Evolutionary conservation across 495 filamentous ascomycete genomes (phyloP), one percentile per base, ranked within the genome.

Genomic region (Penicillium flavigenum): DNA sequence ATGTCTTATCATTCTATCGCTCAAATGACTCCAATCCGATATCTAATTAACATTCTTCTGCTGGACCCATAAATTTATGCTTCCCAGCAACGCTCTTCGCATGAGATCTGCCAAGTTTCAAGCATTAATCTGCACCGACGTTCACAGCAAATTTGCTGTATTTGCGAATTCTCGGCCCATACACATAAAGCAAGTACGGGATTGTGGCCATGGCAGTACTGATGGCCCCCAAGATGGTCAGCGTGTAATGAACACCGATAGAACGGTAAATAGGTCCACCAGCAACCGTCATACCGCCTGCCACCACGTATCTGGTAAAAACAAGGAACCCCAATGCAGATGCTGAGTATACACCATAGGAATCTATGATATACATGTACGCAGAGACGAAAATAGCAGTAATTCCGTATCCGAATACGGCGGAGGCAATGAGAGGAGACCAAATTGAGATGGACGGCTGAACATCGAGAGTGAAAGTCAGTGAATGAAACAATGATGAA

Each of bases 281-380:
- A 7, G 72, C 75, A 16, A 76, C 51, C 1, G 72, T 69, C 63
- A 82, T 70, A 0, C 68, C 80, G 0, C 79, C 80, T 1, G 81
- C 70, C 12, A 72, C 68, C 1, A 78, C 44, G 45, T 83, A 83
- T 34, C 81, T 64, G 1, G 76, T 61, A 22, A 81, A 66, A 0
- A 75, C 78, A n/a, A 78, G 67, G 52, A 71, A 73, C 0, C 72
- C 75, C 11, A 84, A 64, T 48, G 62, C 75, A 9, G 66, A 74
- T 0, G 77, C 79, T 2, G 70, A 49, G 29, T 68, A 68, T 20
- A 27, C 51, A 11, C 68, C 75, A 56, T 83, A 85, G 12, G 67
- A 72, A 52, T 81, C 77, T 45, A 83, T 78, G 54, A 83, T 72
- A 57, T 83, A 85, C 62, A 79, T 68, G 56, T 80, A 79, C 31